A percentile compares a stretch with the other conserved stretches of the same genome.
Conservation (phyloP, 441 rosid genomes). For the Corymbia citriodora region DNA sequence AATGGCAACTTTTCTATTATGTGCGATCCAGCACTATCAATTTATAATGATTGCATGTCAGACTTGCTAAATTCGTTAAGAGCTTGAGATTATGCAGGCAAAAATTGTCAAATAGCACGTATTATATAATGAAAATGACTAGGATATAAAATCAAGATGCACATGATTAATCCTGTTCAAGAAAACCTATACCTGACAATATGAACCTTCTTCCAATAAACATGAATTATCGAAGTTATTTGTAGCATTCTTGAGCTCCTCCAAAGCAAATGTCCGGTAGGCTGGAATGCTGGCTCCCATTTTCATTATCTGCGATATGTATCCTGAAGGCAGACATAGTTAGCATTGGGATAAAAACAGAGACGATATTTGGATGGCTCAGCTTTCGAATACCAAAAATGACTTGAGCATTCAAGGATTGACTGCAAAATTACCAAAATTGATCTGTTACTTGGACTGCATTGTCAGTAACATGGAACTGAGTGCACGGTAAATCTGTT, state of each 20-base stretch:
- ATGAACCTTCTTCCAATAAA: slow-evolving; percentile 21
- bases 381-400: not conserved
- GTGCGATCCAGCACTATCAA: not conserved
- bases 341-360: not conserved
- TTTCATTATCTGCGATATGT: slow-evolving; percentile 61
- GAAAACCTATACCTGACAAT: slow-evolving; percentile 24
- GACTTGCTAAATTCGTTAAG: not conserved
- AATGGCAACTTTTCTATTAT: not conserved
- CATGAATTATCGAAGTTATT: slow-evolving; percentile 29
- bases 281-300: slow-evolving; percentile 49
- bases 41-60: not conserved
- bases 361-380: not conserved
- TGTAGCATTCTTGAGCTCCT: slow-evolving; percentile 57
- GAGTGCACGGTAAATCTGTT: not conserved
- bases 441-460: not conserved
- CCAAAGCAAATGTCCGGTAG: slow-evolving; percentile 47
- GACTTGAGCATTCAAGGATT: not conserved
- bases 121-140: not conserved
- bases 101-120: not conserved
- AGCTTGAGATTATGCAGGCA: not conserved
- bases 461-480: not conserved
- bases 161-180: not conserved
- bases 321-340: slow-evolving; percentile 23
- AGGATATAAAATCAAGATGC: not conserved
- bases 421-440: not conserved